Percentiles rank a stretch among this genome's conserved stretches.
These are phyloP conservation scores for Carex parvula DNA, from an alignment of 176 grass and related monocot genomes.

Conservation along the genomic window DNA sequence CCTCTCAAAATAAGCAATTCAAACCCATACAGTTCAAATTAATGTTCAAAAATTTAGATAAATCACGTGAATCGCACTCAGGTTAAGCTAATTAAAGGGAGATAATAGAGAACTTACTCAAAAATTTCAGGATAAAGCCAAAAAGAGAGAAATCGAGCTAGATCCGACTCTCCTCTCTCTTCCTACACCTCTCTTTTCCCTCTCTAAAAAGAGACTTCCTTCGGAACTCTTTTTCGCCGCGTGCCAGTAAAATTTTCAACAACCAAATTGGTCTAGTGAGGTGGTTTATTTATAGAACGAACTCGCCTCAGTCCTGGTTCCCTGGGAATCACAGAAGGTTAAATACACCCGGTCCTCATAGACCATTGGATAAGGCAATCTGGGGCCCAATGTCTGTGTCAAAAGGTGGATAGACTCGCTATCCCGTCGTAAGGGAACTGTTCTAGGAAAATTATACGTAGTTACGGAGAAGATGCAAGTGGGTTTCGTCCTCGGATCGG, in stretches of 20 bases:
- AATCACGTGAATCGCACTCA: conserved; percentile 11
- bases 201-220: neutral
- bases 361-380: neutral
- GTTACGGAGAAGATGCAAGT: neutral
- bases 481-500: neutral
- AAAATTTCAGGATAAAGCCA: conserved; percentile 21
- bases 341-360: neutral
- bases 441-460: neutral
- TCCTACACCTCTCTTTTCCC: neutral
- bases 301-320: neutral
- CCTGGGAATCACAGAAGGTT: neutral
- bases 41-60: neutral
- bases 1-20: neutral
- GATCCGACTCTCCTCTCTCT: conserved; percentile 5
- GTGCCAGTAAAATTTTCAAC: neutral
- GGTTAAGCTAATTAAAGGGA: neutral
- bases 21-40: neutral
- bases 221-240: conserved; percentile 18
- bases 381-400: neutral
- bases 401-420: no score
- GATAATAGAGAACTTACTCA: conserved; percentile 15
- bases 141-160: neutral
- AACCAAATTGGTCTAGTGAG: neutral
- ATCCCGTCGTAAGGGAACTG: no score
- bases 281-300: conserved; percentile 25